phyloP scores from a whole-genome alignment of 2,329 filamentous ascomycete species.

The Trichoderma harzianum region DNA sequence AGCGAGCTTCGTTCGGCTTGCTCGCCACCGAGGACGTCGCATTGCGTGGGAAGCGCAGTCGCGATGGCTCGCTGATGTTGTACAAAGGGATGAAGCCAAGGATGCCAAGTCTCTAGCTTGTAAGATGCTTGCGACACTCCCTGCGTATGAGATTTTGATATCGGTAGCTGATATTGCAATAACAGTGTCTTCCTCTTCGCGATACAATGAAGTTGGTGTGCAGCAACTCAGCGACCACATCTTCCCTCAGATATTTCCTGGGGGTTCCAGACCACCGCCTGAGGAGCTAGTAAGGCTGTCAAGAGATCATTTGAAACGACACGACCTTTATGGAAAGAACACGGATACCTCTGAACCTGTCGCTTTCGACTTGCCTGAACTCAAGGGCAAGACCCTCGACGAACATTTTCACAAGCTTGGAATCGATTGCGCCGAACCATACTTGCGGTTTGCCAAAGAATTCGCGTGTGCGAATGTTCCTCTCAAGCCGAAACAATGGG shows the following conservation, averaged over 20 bases:
- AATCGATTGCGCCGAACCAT: constrained; percentile 82
- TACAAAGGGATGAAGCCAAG: constrained; percentile 6
- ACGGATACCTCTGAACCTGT: constrained; percentile 73
- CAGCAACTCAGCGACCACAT: constrained; percentile 87
- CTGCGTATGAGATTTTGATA: background rate
- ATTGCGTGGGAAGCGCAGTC: constrained; percentile 36
- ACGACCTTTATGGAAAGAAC: constrained; percentile 88
- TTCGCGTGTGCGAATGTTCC: constrained; percentile 64
- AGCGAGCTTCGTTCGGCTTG: constrained; percentile 50
- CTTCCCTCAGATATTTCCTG: constrained; percentile 76
- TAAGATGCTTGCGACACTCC: constrained; percentile 29
- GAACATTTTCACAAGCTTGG: constrained; percentile 93
- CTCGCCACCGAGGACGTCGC: constrained; percentile 41
- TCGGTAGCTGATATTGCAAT: background rate
- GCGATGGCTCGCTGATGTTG: constrained; percentile 44
- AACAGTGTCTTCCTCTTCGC: constrained; percentile 53
- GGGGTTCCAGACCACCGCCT: constrained; percentile 53
- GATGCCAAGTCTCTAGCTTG: constrained; percentile 32
- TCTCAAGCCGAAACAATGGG: constrained; percentile 67
- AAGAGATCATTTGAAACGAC: constrained; percentile 74
- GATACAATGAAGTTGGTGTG: constrained; percentile 90
- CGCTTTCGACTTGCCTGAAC: constrained; percentile 76
- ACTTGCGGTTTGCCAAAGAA: constrained; percentile 67
- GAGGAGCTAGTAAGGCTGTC: constrained; percentile 75
- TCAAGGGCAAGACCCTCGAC: constrained; percentile 79